Conservation (phyloP, 441 rosid genomes). For the Erodium chrysanthum region DNA sequence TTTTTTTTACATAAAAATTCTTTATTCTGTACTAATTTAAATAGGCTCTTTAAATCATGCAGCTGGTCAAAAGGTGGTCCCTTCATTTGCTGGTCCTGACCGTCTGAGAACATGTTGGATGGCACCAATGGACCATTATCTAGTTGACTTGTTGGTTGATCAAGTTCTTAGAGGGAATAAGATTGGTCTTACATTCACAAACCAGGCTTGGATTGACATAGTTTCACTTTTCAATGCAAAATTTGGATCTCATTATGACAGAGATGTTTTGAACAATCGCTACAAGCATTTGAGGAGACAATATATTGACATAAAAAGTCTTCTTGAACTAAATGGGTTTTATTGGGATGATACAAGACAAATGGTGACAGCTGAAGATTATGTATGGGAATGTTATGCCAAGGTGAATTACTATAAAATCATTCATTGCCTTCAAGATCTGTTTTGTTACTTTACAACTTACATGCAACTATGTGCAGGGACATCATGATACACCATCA, state of each 20-base stretch:
- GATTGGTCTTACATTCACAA: constrained; percentile 26
- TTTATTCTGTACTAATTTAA: constrained; percentile 9
- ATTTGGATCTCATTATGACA: constrained; percentile 26
- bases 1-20: neutral
- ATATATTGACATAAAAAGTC: constrained; percentile 28
- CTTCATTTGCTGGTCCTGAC: constrained; percentile 18
- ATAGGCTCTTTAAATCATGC: constrained; percentile 17
- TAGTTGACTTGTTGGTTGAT: constrained; percentile 38
- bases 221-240: constrained; percentile 21
- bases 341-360: constrained; percentile 42
- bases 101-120: constrained; percentile 23
- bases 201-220: constrained; percentile 36
- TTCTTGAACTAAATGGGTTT: constrained; percentile 37
- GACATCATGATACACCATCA: constrained; percentile 27
- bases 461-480: constrained; percentile 26
- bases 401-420: constrained; percentile 23
- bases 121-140: constrained; percentile 30
- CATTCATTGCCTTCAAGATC: neutral
- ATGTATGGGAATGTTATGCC: constrained; percentile 34
- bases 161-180: constrained; percentile 41
- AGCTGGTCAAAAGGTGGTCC: constrained; percentile 26
- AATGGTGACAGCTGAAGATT: constrained; percentile 34
- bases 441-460: constrained; percentile 11
- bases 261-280: constrained; percentile 24
- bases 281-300: constrained; percentile 29